These are phyloP conservation scores for Kondoa subrosea DNA, from an alignment of 768 basidiomycete species.

Conservation along the genomic window DNA sequence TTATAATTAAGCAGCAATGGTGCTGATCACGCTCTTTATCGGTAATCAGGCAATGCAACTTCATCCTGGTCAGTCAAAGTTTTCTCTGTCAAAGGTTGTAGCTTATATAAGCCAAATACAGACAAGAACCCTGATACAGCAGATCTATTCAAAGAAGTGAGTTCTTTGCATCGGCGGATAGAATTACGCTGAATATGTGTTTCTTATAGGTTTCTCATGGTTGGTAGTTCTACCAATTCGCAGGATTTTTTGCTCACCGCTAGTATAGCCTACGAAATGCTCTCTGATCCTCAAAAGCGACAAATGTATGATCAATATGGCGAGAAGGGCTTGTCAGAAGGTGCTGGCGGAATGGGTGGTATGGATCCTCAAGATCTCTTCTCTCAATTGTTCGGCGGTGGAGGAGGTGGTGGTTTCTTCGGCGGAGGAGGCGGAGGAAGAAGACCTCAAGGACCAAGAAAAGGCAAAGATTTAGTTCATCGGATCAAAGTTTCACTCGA, in stretches of 20 bases:
- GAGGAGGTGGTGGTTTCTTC: slow-evolving; percentile 37
- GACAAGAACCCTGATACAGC: slow-evolving; percentile 9
- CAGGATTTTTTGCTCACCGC: background rate
- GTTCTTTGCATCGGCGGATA: background rate
- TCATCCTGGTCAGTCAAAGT: slow-evolving; percentile 23
- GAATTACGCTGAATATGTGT: background rate
- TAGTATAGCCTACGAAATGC: slow-evolving; percentile 62
- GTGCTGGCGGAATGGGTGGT: slow-evolving; percentile 69
- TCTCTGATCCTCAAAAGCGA: slow-evolving; percentile 39
- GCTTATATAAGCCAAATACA: background rate
- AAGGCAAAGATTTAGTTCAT: slow-evolving; percentile 96
- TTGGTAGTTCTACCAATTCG: background rate
- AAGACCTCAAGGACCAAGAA: slow-evolving; percentile 53
- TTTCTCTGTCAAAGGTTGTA: background rate
- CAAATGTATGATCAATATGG: slow-evolving; percentile 64
- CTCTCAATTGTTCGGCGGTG: slow-evolving; percentile 78
- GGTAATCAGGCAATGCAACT: slow-evolving; percentile 24
- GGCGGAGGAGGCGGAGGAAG: slow-evolving; percentile 48
- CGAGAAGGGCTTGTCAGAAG: slow-evolving; percentile 59
- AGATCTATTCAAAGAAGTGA: slow-evolving; percentile 8
- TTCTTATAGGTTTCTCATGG: slow-evolving; percentile 5
- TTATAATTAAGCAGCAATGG: background rate
- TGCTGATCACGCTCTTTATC: background rate
- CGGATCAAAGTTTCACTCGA: slow-evolving; percentile 91
- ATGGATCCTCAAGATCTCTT: slow-evolving; percentile 99